Percentiles rank a stretch among this genome's conserved stretches.
Evolutionary conservation across 345 rosid genomes (phyloP).

Genomic region (Gossypium thurberi): DNA sequence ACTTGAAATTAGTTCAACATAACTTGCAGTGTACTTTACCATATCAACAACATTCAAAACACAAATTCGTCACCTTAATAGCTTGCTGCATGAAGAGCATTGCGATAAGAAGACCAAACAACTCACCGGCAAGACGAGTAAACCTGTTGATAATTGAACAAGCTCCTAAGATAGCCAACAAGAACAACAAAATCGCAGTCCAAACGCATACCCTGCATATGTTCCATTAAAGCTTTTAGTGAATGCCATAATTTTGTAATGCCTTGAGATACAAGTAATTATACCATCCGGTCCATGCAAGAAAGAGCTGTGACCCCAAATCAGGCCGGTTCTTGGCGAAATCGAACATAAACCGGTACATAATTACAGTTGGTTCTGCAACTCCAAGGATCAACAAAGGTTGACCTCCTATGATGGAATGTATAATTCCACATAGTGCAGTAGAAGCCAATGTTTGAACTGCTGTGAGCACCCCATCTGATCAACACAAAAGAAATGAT

Average conservation of each 20-base stretch:
- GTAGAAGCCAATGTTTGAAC: constrained; percentile 91
- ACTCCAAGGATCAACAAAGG: constrained; percentile 91
- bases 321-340: constrained; percentile 70
- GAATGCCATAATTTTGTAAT: background rate
- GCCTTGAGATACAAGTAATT: background rate
- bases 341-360: constrained; percentile 91
- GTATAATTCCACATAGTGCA: constrained; percentile 81
- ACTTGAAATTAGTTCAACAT: constrained; percentile 1
- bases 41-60: background rate
- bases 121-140: constrained; percentile 86
- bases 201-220: constrained; percentile 78
- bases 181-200: constrained; percentile 81
- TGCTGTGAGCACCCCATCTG: constrained; percentile 82
- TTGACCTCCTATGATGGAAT: constrained; percentile 84
- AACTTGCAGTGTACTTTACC: background rate
- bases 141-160: constrained; percentile 89
- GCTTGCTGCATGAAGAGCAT: constrained; percentile 96
- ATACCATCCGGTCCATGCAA: constrained; percentile 96
- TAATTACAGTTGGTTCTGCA: constrained; percentile 93
- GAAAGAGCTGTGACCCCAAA: constrained; percentile 73
- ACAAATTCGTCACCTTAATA: constrained; percentile 46
- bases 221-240: background rate
- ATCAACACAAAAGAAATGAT: constrained; percentile 11
- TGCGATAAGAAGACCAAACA: constrained; percentile 86
- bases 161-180: constrained; percentile 79